These are phyloP conservation scores for Pichia sp. DNA, from an alignment of 1,139 yeast species.

Conservation along the genomic window DNA sequence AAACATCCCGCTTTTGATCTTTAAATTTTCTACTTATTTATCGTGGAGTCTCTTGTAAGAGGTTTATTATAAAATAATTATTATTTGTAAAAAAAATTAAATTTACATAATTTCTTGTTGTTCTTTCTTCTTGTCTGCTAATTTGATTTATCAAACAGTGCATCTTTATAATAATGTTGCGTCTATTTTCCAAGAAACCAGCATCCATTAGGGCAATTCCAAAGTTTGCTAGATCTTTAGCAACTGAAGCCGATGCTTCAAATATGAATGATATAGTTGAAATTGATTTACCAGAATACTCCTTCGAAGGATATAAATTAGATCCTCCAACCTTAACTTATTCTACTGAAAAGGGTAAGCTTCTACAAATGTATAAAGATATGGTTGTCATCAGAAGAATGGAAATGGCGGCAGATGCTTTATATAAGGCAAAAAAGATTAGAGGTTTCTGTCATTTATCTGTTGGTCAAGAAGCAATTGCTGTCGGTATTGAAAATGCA, in stretches of 20 bases:
- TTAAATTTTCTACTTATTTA: neutral
- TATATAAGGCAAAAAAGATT: constrained; percentile 96
- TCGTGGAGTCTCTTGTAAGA: too few relatives aligned
- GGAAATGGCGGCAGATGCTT: constrained; percentile 98
- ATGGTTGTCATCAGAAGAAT: constrained; percentile 92
- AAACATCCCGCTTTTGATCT: neutral
- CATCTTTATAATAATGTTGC: constrained; percentile 15
- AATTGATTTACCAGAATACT: constrained; percentile 63
- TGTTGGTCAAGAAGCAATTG: constrained; percentile 98
- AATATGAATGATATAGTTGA: constrained; percentile 29
- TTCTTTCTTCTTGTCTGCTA: neutral
- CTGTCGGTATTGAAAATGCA: constrained; percentile 97
- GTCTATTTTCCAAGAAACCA: constrained; percentile 17
- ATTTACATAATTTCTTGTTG: too few relatives aligned
- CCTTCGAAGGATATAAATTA: constrained; percentile 82
- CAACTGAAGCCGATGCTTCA: constrained; percentile 20
- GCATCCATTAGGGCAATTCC: constrained; percentile 13
- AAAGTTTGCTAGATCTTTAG: constrained; percentile 18
- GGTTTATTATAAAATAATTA: too few relatives aligned
- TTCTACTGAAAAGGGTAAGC: constrained; percentile 70
- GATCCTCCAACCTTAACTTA: constrained; percentile 69
- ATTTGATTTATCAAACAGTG: too few relatives aligned
- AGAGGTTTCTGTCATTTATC: constrained; percentile 98
- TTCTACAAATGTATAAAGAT: constrained; percentile 92
- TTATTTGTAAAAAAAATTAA: too few relatives aligned